Evolutionary conservation across 345 rosid genomes (phyloP).

Genomic region (Physaria fendleri): DNA sequence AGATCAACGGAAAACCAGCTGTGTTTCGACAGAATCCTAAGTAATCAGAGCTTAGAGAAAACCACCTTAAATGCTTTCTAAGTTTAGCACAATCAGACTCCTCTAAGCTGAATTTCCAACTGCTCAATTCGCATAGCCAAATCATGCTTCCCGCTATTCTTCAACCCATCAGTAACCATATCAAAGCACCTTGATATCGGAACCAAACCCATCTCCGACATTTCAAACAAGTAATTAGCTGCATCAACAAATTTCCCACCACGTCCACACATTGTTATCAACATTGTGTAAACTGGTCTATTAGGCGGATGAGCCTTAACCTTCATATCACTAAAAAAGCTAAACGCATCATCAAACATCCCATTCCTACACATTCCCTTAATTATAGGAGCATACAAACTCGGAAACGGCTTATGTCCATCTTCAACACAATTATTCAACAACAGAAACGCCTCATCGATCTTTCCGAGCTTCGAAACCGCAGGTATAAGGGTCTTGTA

Average conservation of each 20-base stretch:
- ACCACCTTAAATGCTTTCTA: not conserved
- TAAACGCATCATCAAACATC: slow-evolving; percentile 77
- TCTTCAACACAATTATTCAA: slow-evolving; percentile 63
- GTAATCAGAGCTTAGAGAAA: not conserved
- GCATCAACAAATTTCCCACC: slow-evolving; percentile 83
- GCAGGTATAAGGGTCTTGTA: slow-evolving; percentile 80
- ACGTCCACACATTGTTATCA: slow-evolving; percentile 87
- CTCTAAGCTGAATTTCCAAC: slow-evolving; percentile 58
- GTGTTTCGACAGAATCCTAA: not conserved
- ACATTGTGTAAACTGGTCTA: slow-evolving; percentile 83
- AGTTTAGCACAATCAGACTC: slow-evolving; percentile 29
- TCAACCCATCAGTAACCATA: slow-evolving; percentile 83
- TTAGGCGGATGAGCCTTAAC: slow-evolving; percentile 82
- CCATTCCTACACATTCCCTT: slow-evolving; percentile 73
- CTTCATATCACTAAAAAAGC: slow-evolving; percentile 86
- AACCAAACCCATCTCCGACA: slow-evolving; percentile 79
- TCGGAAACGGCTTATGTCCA: slow-evolving; percentile 85
- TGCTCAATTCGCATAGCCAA: slow-evolving; percentile 70
- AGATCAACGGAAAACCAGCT: not conserved
- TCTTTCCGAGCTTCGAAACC: slow-evolving; percentile 69
- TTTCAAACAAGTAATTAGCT: slow-evolving; percentile 75
- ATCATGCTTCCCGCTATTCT: slow-evolving; percentile 83
- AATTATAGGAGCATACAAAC: slow-evolving; percentile 82
- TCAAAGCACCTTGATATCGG: slow-evolving; percentile 88
- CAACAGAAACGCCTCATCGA: slow-evolving; percentile 70